Evolutionary conservation across 495 filamentous ascomycete species (phyloP), one percentile per base, ranked within the genome.

Genomic region (Cenococcum geophilum): DNA sequence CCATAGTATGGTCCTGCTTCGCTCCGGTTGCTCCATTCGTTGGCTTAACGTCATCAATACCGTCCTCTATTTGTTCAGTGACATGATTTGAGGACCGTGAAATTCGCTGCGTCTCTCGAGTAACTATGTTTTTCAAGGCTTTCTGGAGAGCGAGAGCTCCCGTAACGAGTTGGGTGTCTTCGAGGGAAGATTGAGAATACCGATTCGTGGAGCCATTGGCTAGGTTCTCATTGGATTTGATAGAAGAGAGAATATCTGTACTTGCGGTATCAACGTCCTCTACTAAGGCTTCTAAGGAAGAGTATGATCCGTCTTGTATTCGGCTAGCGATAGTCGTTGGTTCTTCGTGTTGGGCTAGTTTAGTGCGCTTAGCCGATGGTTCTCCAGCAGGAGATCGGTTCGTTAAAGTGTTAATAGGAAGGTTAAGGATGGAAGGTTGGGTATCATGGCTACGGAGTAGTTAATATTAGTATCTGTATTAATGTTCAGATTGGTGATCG

Each of bases 321-420:
- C 55, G 60, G 27, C 23, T 57, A 6, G 51, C 14, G 22, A 70
- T 65, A 6, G 65, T 57, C 1, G 59, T 37, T 1, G 52, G 16
- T 6, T 36, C 55, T 42, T 47, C 50, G 34, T 56, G 52, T 18
- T 65, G 57, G 8, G 70, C 64, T 9, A 75, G 48, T 42, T 71
- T 73, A 9, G 71, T 58, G 27, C 71, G 69, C 59, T 76, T 76
- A n/a, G 62, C 47, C 23, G 66, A 61, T 16, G 71, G 70, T 57
- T 74, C 70, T 42, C 63, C 63, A 8, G 64, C 59, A 12, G 49
- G 16, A 40, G 62, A 54, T 36, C 62, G 61, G 25, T 52, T 4
- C 16, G 45, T 20, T 6, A 25, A 52, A 18, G 58, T 62, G n/a
- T 37, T 43, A 14, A 67, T 27, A 35, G 68, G 53, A 27, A 60